Evolutionary conservation across 768 basidiomycete species (phyloP).

Genomic region (Sarcodon sp.): DNA sequence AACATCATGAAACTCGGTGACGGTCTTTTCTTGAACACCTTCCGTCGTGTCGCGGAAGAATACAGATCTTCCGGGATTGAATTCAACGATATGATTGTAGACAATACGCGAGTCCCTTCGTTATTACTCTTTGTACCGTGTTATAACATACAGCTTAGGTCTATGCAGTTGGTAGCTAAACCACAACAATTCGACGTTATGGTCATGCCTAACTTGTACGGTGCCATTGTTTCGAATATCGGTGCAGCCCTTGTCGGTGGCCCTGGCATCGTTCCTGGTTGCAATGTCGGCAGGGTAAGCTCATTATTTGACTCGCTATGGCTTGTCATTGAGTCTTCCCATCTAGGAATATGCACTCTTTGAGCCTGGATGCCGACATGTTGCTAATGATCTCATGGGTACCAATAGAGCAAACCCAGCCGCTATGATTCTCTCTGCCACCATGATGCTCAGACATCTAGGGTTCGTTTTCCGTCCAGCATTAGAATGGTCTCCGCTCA

Average conservation of each 20-base stretch:
- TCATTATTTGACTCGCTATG: not conserved
- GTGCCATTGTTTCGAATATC: constrained; percentile 95
- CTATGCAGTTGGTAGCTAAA: constrained; percentile 97
- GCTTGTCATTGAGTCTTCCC: constrained; percentile 4
- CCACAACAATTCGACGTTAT: constrained; percentile 98
- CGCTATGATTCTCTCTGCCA: constrained; percentile 93
- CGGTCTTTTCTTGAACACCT: constrained; percentile 97
- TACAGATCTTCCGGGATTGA: constrained; percentile 88
- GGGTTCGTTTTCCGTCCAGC: constrained; percentile 43
- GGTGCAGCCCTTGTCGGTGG: constrained; percentile 95
- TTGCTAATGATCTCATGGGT: constrained; percentile 93
- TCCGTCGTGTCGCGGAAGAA: constrained; percentile 92
- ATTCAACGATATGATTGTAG: constrained; percentile 97
- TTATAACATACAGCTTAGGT: constrained; percentile 29
- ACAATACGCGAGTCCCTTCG: constrained; percentile 67
- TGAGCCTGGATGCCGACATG: constrained; percentile 96
- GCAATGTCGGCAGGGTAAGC: constrained; percentile 87
- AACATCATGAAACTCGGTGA: constrained; percentile 99
- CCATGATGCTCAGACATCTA: constrained; percentile 95
- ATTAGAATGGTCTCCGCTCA: not conserved
- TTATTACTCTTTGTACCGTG: not conserved
- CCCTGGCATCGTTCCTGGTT: constrained; percentile 95
- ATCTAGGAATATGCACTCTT: constrained; percentile 89
- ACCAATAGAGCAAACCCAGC: constrained; percentile 94
- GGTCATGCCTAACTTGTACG: constrained; percentile 99